phyloP scores from a whole-genome alignment of 441 rosid species.

The Macaranga tanarius region DNA sequence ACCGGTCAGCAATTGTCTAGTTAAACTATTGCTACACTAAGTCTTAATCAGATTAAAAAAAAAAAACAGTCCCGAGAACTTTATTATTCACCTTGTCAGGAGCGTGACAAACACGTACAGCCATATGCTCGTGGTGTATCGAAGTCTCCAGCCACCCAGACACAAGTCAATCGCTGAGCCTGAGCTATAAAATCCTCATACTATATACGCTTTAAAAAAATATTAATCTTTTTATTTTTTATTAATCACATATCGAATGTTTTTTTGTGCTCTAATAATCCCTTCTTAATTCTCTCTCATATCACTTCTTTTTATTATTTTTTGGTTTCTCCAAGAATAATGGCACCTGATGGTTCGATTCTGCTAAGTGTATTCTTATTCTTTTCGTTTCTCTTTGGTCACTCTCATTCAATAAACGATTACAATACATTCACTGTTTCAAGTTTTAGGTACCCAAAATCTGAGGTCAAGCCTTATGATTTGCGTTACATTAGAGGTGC shows the following conservation, averaged over 20 bases:
- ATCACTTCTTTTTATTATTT: neutral
- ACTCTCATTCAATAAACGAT: slow-evolving; percentile 35
- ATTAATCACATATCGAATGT: slow-evolving; percentile 2
- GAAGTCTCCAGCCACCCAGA: neutral
- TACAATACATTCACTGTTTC: slow-evolving; percentile 57
- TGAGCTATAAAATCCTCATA: neutral
- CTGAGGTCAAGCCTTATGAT: slow-evolving; percentile 63
- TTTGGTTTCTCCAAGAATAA: neutral
- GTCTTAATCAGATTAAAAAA: too few relatives aligned
- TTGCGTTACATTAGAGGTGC: slow-evolving; percentile 84
- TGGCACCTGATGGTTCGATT: slow-evolving; percentile 37
- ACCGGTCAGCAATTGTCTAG: too few relatives aligned
- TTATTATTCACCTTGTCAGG: neutral
- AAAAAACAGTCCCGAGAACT: too few relatives aligned
- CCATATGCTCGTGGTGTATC: neutral
- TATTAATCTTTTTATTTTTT: neutral
- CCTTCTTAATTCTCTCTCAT: neutral
- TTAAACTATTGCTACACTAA: too few relatives aligned
- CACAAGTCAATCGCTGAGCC: neutral
- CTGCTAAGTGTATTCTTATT: slow-evolving; percentile 27
- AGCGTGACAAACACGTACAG: neutral
- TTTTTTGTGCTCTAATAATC: neutral
- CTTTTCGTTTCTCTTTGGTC: slow-evolving; percentile 31
- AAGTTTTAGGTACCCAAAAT: slow-evolving; percentile 75
- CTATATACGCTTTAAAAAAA: too few relatives aligned